Conservation (phyloP, 768 basidiomycete species). For the Suillus paluster region DNA sequence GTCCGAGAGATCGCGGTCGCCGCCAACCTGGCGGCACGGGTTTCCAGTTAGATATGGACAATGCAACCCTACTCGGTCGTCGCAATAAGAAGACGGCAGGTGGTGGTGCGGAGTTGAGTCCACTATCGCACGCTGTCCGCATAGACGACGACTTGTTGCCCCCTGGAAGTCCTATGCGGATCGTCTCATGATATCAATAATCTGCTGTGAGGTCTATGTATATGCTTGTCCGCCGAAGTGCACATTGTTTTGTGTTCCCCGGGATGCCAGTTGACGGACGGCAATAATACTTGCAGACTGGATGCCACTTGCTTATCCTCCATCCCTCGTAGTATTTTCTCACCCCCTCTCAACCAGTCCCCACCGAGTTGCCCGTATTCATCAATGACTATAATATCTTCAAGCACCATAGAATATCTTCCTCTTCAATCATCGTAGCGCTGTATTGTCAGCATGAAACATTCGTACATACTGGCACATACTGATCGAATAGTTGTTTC, state of each 20-base stretch:
- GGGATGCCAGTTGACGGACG: neutral
- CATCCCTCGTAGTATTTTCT: neutral
- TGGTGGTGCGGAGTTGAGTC: slow-evolving; percentile 35
- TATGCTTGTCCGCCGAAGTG: neutral
- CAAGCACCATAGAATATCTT: slow-evolving; percentile 1
- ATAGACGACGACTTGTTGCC: slow-evolving; percentile 9
- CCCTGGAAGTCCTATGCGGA: slow-evolving; percentile 39
- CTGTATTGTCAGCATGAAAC: neutral
- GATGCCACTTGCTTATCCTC: neutral
- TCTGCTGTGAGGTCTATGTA: neutral
- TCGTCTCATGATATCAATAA: slow-evolving; percentile 19
- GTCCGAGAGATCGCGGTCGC: slow-evolving; percentile 63
- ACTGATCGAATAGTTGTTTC: neutral
- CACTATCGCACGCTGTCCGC: slow-evolving; percentile 33
- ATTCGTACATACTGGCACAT: neutral
- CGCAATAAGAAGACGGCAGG: slow-evolving; percentile 49
- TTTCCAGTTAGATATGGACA: slow-evolving; percentile 89
- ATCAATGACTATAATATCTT: slow-evolving; percentile 2
- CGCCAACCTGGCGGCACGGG: slow-evolving; percentile 32
- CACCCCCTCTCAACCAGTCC: neutral
- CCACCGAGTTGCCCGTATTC: neutral
- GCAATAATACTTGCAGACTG: neutral
- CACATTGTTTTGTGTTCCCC: neutral
- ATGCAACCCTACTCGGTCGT: slow-evolving; percentile 84
- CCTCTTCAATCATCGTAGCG: neutral